Evolutionary conservation across 2,329 filamentous ascomycete species (phyloP), one percentile per base, ranked within the genome.

Genomic region (Xylariaceae sp.): DNA sequence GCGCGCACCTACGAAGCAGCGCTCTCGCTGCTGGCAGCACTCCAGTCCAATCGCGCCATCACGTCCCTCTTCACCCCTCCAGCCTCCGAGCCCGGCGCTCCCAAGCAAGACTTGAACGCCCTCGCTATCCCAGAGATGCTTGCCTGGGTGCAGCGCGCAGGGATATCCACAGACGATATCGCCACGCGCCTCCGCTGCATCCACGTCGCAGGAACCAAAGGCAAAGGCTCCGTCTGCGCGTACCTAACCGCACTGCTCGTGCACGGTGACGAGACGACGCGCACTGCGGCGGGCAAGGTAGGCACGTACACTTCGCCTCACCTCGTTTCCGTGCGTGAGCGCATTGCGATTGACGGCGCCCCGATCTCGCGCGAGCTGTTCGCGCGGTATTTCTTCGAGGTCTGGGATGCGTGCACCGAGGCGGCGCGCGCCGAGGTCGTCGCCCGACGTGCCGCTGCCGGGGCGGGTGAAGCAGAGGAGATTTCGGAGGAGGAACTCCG

Each of bases 191-290:
- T 70, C 2, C 57, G 74, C 13, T 81, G 80, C 65, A 85, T 97
- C 62, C 93, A 97, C 72, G 86, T 97, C 51, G 90, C 93, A 1
- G 93, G 93, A 10, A 97, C 92, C 3, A 97, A 97, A 73, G 93
- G 93, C 61, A 97, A 97, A 74, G 92, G 92, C 47, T 94, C 90
- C 2, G 92, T 91, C 0, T 90, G 89, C 65, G 88, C 92, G 8
- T 93, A 92, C 72, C 83, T 91, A 17, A 90, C 91, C n/a, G 76
- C 80, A 2, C 77, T 68, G 59, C 74, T 76, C 50, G 73, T 57
- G 62, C 69, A 66, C 57, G 54, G 67, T 9, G 44, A 23, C 4
- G 53, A 8, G 1, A 51, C 44, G 1, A 47, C 35, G 8, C 39
- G 45, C 56, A 42, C 71, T 53, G 53, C 65, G 61, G 62, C 74